Evolutionary conservation across 1,284 basidiomycete species (phyloP).

Genomic region (Flammula alnicola): DNA sequence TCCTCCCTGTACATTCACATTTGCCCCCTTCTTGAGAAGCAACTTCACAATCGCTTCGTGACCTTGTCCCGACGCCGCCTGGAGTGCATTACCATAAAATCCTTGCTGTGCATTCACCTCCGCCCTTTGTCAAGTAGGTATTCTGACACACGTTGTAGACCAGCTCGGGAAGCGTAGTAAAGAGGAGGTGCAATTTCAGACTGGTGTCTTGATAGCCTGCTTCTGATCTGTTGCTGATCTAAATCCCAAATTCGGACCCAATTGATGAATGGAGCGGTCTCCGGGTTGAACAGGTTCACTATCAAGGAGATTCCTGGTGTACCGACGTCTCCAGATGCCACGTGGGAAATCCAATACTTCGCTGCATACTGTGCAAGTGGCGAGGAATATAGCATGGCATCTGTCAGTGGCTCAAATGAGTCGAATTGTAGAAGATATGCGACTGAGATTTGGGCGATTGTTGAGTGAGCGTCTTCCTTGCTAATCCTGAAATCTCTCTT

Average conservation of each 20-base stretch:
- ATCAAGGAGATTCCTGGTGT: neutral
- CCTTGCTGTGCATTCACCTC: neutral
- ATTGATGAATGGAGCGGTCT: neutral
- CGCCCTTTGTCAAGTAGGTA: neutral
- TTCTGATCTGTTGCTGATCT: neutral
- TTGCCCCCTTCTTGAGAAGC: neutral
- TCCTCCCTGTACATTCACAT: neutral
- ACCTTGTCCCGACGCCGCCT: neutral
- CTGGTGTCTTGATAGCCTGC: neutral
- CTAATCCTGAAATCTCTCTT: neutral
- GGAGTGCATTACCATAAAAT: neutral
- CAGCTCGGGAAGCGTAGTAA: neutral
- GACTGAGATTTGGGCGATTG: neutral
- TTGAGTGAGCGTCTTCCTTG: neutral
- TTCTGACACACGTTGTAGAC: neutral
- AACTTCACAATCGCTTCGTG: neutral
- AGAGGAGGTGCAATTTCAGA: neutral
- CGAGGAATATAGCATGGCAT: neutral
- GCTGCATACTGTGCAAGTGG: neutral
- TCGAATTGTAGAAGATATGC: neutral
- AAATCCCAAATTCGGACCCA: neutral
- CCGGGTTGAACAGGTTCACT: neutral
- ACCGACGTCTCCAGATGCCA: neutral
- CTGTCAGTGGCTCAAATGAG: neutral
- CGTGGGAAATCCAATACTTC: neutral